A percentile compares a stretch with the other conserved stretches of the same genome.
These are phyloP conservation scores for Penicillium angulare DNA, from an alignment of 495 filamentous ascomycete genomes.

Conservation along the genomic window DNA sequence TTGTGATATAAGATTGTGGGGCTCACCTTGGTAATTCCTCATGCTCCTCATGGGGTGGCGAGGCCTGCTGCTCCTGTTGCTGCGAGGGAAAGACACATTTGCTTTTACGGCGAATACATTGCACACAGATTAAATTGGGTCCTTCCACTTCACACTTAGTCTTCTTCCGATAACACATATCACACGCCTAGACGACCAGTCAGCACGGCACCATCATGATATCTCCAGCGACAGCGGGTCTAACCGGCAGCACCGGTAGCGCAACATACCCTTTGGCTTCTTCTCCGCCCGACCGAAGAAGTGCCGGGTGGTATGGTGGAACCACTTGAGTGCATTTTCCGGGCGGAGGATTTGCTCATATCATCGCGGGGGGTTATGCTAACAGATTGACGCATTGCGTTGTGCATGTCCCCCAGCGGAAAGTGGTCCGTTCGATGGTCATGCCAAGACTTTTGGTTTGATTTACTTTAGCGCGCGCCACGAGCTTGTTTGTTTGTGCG, in stretches of 20 bases:
- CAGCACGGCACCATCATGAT: no score
- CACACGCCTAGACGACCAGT: slow-evolving; percentile 66
- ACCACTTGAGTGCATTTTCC: slow-evolving; percentile 2
- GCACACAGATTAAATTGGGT: slow-evolving; percentile 66
- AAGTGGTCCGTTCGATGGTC: slow-evolving; percentile 3
- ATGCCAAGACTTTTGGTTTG: slow-evolving; percentile 17
- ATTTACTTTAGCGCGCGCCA: background rate
- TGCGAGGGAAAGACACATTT: slow-evolving; percentile 81
- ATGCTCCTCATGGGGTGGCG: slow-evolving; percentile 75
- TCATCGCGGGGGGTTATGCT: slow-evolving; percentile 15
- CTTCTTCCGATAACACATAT: slow-evolving; percentile 96
- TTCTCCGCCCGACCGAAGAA: slow-evolving; percentile 4
- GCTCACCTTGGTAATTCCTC: slow-evolving; percentile 80
- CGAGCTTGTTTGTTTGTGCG: background rate
- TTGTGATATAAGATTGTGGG: background rate
- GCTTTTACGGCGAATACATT: slow-evolving; percentile 91
- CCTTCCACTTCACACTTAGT: slow-evolving; percentile 94
- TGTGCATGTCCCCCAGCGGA: slow-evolving; percentile 17
- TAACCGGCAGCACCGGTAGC: background rate
- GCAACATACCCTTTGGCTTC: slow-evolving; percentile 15
- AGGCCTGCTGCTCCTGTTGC: background rate
- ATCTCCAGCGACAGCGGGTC: slow-evolving; percentile 15
- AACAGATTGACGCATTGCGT: slow-evolving; percentile 13
- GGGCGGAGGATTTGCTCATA: slow-evolving; percentile 8
- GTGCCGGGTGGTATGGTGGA: background rate